Percentiles rank a stretch among this genome's conserved stretches.
Evolutionary conservation across 2,329 filamentous ascomycete species (phyloP).

Genomic region (Chrysosporium keratinophilum): DNA sequence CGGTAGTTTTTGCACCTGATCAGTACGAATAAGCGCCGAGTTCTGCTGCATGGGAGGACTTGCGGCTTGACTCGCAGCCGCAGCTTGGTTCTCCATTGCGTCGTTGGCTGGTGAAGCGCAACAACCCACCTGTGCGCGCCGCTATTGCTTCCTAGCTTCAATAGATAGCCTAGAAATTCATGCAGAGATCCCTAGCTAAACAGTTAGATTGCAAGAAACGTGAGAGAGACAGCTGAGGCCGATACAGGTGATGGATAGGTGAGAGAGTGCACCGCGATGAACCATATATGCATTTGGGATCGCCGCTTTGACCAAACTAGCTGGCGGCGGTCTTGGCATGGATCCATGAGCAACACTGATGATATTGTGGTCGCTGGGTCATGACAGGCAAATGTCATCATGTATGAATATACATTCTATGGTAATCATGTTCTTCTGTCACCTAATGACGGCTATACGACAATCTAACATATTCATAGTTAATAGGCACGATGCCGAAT

Average conservation of each 20-base stretch:
- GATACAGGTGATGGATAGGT: neutral
- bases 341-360: too few species aligned
- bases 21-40: conserved; percentile 41
- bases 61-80: conserved; percentile 21
- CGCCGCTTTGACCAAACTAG: neutral
- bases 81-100: conserved; percentile 14
- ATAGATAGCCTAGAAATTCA: neutral
- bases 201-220: neutral
- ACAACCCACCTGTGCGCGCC: neutral
- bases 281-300: neutral
- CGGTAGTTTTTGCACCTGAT: conserved; percentile 44
- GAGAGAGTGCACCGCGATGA: neutral
- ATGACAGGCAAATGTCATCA: too few species aligned
- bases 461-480: too few species aligned
- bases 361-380: too few species aligned
- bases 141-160: neutral
- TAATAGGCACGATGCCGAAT: too few species aligned
- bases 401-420: too few species aligned
- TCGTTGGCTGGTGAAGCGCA: neutral
- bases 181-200: neutral
- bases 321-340: neutral
- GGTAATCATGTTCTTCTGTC: too few species aligned
- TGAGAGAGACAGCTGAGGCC: neutral
- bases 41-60: conserved; percentile 28
- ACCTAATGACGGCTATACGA: too few species aligned